Base-by-base conservation (phyloP, 108 stramenopile genomes). In the Poteriospumella lacustris region DNA sequence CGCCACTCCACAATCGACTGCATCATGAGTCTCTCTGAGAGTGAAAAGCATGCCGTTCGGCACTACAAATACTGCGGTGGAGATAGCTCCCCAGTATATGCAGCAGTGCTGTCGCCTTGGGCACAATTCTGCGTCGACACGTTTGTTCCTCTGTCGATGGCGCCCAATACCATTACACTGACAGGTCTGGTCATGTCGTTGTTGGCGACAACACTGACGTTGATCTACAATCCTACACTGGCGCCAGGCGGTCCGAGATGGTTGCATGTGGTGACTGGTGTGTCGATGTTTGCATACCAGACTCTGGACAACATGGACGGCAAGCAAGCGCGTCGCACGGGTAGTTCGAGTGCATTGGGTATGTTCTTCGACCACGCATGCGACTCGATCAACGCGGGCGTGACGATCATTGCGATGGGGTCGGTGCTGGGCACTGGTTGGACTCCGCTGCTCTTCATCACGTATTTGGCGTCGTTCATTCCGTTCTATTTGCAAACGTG, bases 321-420 rank as follows among this genome's bases (percentile, higher is more conserved):
- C 34, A 98, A 97, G 80, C 97, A 98, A 80, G 94, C 95, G 0
- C 85, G 95, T 58, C 83, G 91, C 43, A 98, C 97, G 0, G 84
- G 84, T 52, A 88, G 89, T 33, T 89, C 90, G 58, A 90, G 89
- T 69, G 95, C 97, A 0, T 77, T 99, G 44, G 97, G 97, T 2
- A 94, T 96, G 84, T 83, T 98, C n/a, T 70, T 96, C 79, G 97
- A 98, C 84, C 97, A 98, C 80, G 96, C 94, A 36, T 95, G 92
- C 69, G 97, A 98, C 85, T 93, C 97, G 1, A 80, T 95, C 39
- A 84, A 84, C 52, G 81, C 81, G 28, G 79, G 82, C 44, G 68
- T 82, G 38, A 76, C 75, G 9, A 42, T 75, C 29, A 43, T 84
- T 3, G 43, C 69, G 36, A 58, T 82, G 26, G 31, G 77, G 31